A percentile compares a stretch with the other conserved stretches of the same genome.
phyloP scores from a whole-genome alignment of 2,329 filamentous ascomycete species.

The Calonectria hongkongensis region DNA sequence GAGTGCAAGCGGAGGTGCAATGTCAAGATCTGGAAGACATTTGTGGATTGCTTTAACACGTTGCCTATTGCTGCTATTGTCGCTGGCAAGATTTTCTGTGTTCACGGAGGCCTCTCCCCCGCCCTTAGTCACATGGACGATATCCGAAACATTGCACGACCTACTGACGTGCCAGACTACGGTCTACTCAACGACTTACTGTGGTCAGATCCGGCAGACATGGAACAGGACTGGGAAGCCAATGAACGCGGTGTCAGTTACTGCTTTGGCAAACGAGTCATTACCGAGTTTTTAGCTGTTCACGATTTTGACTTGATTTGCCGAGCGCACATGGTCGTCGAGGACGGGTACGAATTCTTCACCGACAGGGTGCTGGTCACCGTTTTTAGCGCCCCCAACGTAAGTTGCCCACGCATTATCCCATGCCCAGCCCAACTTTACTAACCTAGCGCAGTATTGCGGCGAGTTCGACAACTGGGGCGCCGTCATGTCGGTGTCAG shows the following conservation, averaged over 20 bases:
- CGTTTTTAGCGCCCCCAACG: constrained; percentile 97
- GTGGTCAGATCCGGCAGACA: constrained; percentile 98
- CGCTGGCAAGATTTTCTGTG: constrained; percentile 97
- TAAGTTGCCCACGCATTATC: constrained; percentile 69
- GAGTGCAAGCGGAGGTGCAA: constrained; percentile 99
- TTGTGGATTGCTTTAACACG: constrained; percentile 99
- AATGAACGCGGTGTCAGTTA: constrained; percentile 98
- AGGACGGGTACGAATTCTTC: constrained; percentile 99
- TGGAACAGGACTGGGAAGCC: constrained; percentile 98
- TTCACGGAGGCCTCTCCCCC: constrained; percentile 95
- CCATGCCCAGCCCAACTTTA: constrained; percentile 21
- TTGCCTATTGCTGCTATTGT: constrained; percentile 97
- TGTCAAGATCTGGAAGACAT: constrained; percentile 99
- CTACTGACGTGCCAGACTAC: constrained; percentile 98
- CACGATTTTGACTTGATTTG: constrained; percentile 99
- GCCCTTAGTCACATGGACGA: constrained; percentile 98
- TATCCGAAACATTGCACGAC: constrained; percentile 95
- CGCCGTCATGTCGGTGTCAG: constrained; percentile 97
- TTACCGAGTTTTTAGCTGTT: constrained; percentile 93
- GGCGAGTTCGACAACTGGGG: constrained; percentile 99
- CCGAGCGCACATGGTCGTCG: constrained; percentile 98
- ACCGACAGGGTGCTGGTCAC: constrained; percentile 96
- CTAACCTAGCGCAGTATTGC: constrained; percentile 82
- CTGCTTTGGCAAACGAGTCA: constrained; percentile 98
- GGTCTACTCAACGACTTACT: constrained; percentile 95